These are phyloP conservation scores for Leccinum ochraceum DNA, from an alignment of 768 basidiomycete genomes.

Conservation along the genomic window DNA sequence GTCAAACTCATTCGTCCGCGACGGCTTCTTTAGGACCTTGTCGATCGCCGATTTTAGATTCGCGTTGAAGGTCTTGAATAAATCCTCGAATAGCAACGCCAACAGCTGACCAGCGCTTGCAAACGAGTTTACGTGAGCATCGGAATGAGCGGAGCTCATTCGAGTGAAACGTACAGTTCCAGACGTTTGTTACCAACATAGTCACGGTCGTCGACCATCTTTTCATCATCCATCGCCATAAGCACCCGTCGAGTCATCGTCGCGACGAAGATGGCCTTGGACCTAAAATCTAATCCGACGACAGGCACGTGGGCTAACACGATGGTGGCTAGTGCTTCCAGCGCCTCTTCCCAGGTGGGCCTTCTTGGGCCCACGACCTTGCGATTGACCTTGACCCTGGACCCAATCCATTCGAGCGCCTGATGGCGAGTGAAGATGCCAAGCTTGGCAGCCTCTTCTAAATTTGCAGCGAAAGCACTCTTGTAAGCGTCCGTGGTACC, in stretches of 20 bases:
- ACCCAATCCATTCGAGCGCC: conserved; percentile 92
- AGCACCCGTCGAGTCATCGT: conserved; percentile 96
- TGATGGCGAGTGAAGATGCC: conserved; percentile 91
- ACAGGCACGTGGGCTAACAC: conserved; percentile 97
- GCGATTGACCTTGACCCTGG: conserved; percentile 86
- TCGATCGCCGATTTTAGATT: conserved; percentile 95
- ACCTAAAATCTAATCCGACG: conserved; percentile 80
- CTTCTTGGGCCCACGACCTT: conserved; percentile 78
- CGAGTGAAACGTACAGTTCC: conserved; percentile 71
- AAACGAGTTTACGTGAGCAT: conserved; percentile 32
- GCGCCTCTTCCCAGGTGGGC: conserved; percentile 91
- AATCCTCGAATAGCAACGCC: conserved; percentile 93
- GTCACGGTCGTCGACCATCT: conserved; percentile 97
- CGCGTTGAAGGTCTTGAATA: conserved; percentile 98
- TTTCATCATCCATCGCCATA: conserved; percentile 96
- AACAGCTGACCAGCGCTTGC: conserved; percentile 91
- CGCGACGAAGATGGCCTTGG: conserved; percentile 96
- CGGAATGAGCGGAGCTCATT: conserved; percentile 4
- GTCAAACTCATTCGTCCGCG: conserved; percentile 74
- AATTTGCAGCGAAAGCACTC: conserved; percentile 80
- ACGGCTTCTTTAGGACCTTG: conserved; percentile 95
- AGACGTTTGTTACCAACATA: conserved; percentile 94
- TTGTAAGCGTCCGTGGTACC: conserved; percentile 90
- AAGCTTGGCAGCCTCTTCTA: conserved; percentile 94
- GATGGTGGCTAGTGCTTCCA: conserved; percentile 96